Base-by-base conservation (phyloP, 371 early-diverging fungal species). In the Mucor piriformis region DNA sequence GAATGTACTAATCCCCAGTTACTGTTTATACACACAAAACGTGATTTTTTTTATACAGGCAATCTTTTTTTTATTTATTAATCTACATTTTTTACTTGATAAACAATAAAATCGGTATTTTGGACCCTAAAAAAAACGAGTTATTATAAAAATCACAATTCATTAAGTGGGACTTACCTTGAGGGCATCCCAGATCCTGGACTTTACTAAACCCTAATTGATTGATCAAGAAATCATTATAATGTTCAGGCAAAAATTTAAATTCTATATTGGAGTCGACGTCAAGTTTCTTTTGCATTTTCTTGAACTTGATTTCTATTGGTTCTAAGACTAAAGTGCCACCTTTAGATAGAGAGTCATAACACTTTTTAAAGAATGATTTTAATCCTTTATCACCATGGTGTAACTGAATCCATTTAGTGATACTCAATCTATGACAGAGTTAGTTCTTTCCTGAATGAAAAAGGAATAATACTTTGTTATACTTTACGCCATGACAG, bases 351-450 rank as follows among this genome's bases (percentile, higher is more conserved):
- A 95, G 64, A 12, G 73, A 69, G 7, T 79, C 57, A 70, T 82
- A 87, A 5, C 82, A 71, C 55, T 86, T 86, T 49, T 70, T 60
- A 67, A 95, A 92, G 47, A 95, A 89, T 4, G 49, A 50, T 50
- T 82, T 78, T n/a, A 95, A 50, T 3, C 91, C 93, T 3, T 74
- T 73, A 65, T 95, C 95, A 0, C 92, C 93, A 27, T 76, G 65
- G 57, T 91, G 82, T 20, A 95, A 65, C 50, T 94, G 95, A 37
- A 94, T 87, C 93, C 93, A 93, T 66, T 93, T 94, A 5, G 89
- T 89, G 13, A 94, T 69, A 40, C 83, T 83, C 32, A 90, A 68
- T 0, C 86, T 79, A 61, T 18, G 10, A 24, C 4, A 25, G n/a
- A n/a, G n/a, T n/a, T n/a, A n/a, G n/a, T n/a, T n/a, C n/a, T n/a